These are phyloP conservation scores for Serpula lacrymans DNA, from an alignment of 768 basidiomycete species.

Conservation along the genomic window DNA sequence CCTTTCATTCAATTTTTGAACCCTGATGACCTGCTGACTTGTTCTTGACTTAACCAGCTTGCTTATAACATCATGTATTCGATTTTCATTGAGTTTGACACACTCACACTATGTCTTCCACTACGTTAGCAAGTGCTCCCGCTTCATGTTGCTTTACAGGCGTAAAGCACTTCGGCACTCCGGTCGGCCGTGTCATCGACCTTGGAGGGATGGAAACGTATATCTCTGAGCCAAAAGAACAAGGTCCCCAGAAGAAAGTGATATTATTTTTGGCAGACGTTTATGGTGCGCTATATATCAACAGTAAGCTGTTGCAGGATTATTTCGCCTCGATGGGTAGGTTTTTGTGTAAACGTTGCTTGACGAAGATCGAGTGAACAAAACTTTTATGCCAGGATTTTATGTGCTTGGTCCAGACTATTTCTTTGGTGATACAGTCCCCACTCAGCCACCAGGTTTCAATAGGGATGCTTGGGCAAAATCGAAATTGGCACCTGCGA, in stretches of 20 bases:
- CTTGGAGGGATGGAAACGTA: constrained; percentile 54
- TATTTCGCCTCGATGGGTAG: constrained; percentile 59
- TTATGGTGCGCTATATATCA: constrained; percentile 50
- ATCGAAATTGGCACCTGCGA: constrained; percentile 29
- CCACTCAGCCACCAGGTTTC: constrained; percentile 25
- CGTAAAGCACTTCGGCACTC: constrained; percentile 47
- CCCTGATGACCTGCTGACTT: not conserved
- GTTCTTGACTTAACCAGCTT: not conserved
- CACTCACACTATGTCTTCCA: constrained; percentile 15
- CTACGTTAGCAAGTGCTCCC: constrained; percentile 40
- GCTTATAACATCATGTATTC: too few relatives aligned
- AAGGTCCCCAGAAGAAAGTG: constrained; percentile 42
- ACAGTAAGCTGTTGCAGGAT: constrained; percentile 57
- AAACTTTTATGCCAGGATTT: constrained; percentile 39
- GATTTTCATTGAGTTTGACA: too few relatives aligned
- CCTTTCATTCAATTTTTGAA: not conserved
- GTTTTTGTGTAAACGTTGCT: constrained; percentile 3
- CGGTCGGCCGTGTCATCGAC: constrained; percentile 38
- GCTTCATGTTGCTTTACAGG: constrained; percentile 47
- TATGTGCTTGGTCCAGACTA: constrained; percentile 58
- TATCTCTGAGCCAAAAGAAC: constrained; percentile 49
- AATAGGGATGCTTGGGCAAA: constrained; percentile 40
- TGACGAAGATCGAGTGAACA: not conserved
- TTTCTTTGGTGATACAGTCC: constrained; percentile 48
- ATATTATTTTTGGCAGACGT: constrained; percentile 57